Evolutionary conservation across 305 asterid species (phyloP).

Genomic region (Fraxinus sp.): DNA sequence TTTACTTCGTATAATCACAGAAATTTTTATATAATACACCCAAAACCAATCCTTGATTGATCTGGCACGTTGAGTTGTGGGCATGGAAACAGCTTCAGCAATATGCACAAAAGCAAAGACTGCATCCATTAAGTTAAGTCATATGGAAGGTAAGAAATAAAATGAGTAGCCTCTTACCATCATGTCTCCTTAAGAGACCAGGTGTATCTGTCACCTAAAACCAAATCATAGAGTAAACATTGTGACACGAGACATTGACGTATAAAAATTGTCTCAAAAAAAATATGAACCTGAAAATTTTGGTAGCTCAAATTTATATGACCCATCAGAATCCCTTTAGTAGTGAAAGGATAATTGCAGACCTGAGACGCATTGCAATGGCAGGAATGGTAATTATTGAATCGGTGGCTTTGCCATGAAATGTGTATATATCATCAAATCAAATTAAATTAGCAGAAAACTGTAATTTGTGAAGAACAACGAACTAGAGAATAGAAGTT

Average conservation of each 20-base stretch:
- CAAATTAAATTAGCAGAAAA: conserved; percentile 5
- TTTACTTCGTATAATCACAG: background rate
- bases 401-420: background rate
- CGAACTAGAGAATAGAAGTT: background rate
- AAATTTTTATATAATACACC: background rate
- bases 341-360: conserved; percentile 96
- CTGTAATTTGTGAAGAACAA: conserved; percentile 13
- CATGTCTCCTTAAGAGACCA: conserved; percentile 73
- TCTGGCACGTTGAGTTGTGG: background rate
- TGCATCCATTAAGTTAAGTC: background rate
- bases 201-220: conserved; percentile 95
- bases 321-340: conserved; percentile 96
- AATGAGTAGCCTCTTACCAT: conserved; percentile 50
- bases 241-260: conserved; percentile 11
- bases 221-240: conserved; percentile 25
- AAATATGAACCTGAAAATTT: conserved; percentile 70
- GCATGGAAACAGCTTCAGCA: background rate
- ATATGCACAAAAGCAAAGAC: background rate
- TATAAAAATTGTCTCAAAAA: conserved; percentile 17
- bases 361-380: conserved; percentile 45
- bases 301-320: conserved; percentile 78
- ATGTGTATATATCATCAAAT: background rate
- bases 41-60: background rate
- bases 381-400: conserved; percentile 1
- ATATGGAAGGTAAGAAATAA: background rate